Base-by-base conservation (phyloP, 2,329 filamentous ascomycete genomes). In the Beauveria pseudobassiana region DNA sequence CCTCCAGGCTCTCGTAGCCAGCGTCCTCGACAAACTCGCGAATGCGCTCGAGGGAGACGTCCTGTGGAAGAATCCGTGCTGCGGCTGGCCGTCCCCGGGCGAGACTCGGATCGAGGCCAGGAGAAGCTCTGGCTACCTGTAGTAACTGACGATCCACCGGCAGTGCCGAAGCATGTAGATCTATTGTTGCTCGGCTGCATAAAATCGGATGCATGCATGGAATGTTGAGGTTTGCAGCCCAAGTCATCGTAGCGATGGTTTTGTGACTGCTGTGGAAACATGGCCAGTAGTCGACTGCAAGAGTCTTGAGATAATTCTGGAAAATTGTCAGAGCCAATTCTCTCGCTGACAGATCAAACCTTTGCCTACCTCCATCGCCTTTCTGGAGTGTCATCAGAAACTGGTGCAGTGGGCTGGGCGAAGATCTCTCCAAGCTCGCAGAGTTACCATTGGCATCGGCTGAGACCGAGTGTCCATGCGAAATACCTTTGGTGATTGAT, bases 11-110 rank as follows among this genome's bases (percentile, higher is more conserved):
- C 20, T 60, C 58, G 12, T 53, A 60, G 10, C 58, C 58, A 20
- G 58, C 58, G 18, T 60, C 58, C 34, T 60, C 58, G 22, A 60
- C 58, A 34, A 53, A 60, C 26, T 53, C 58, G 2, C 49, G 48
- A n/a, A 60, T 60, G 5, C 49, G 58, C 26, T 60, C 58, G 10
- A 60, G 42, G 3, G 46, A 45, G 10, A 34, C 34, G 5, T 52
- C 48, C 24, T 28, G 48, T n/a, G 4, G 8, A 14, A 3, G 22
- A 59, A 12, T 28, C 16, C 16, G 40, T 22, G 18, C 34, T 30
- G 24, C 14, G 57, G 16, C 22, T 45, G 57, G 28, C 49, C 2
- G 28, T 48, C 3, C 18, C 20, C 8, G 48, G 49, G 5, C 48
- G 48, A 3, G 58, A 53, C 49, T 60, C 58, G 42, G 49, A 46